These are phyloP conservation scores for Drechslerella dactyloides DNA, from an alignment of 2,329 filamentous ascomycete species.

Conservation along the genomic window DNA sequence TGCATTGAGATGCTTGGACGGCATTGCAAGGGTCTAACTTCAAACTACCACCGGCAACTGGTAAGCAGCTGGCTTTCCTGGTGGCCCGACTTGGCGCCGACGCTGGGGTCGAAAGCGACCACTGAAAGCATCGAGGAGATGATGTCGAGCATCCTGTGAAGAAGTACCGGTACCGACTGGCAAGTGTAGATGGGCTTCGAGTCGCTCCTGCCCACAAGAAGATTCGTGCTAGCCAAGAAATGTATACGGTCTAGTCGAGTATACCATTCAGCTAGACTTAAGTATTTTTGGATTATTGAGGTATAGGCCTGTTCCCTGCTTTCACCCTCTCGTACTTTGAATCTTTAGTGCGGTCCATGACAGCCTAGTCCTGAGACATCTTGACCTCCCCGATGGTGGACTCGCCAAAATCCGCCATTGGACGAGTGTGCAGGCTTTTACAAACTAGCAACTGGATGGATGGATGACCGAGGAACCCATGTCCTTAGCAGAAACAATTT, in stretches of 20 bases:
- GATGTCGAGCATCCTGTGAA: background rate
- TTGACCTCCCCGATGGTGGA: constrained; percentile 19
- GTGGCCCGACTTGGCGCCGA: constrained; percentile 6
- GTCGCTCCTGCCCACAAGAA: background rate
- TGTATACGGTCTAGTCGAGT: background rate
- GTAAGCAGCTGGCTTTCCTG: background rate
- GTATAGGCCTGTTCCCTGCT: constrained; percentile 8
- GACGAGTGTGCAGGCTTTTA: background rate
- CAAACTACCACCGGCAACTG: too few relatives aligned
- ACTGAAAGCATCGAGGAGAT: too few relatives aligned
- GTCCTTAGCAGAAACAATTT: too few relatives aligned
- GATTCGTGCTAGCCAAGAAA: background rate
- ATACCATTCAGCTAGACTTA: constrained; percentile 4
- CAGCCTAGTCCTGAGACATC: constrained; percentile 48
- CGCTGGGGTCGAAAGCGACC: background rate
- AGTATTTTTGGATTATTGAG: constrained; percentile 36
- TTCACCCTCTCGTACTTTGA: too few relatives aligned
- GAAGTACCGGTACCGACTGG: constrained; percentile 15
- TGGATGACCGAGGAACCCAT: too few relatives aligned
- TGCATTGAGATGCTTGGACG: constrained; percentile 6
- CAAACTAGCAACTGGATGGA: background rate
- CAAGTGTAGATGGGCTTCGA: background rate
- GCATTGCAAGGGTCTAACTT: constrained; percentile 3
- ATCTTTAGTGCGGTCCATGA: constrained; percentile 32
- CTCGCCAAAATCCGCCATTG: constrained; percentile 40